Percentiles rank a stretch among this genome's conserved stretches.
These are phyloP conservation scores for Pichia sp. DNA, from an alignment of 1,139 yeast genomes.

Conservation along the genomic window DNA sequence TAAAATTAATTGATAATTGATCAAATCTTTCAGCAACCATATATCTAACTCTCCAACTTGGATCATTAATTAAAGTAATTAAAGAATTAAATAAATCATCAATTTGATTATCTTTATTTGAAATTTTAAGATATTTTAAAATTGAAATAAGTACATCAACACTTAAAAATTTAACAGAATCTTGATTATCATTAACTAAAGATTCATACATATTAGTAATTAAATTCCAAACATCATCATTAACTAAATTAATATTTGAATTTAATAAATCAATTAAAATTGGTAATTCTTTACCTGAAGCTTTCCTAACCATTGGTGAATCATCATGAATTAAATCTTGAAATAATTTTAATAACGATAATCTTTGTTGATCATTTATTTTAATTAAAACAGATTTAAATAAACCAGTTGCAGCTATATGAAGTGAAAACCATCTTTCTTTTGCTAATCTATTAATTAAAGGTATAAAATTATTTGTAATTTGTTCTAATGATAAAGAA, in stretches of 20 bases:
- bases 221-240: conserved; percentile 53
- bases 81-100: conserved; percentile 56
- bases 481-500: conserved; percentile 60
- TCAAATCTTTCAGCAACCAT: conserved; percentile 94
- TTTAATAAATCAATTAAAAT: conserved; percentile 53
- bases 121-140: conserved; percentile 58
- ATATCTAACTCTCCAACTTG: conserved; percentile 97
- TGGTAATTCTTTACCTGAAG: conserved; percentile 85
- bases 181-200: conserved; percentile 83
- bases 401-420: conserved; percentile 89
- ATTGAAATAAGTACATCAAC: conserved; percentile 81
- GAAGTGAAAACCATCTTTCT: conserved; percentile 93
- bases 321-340: conserved; percentile 78
- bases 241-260: conserved; percentile 32
- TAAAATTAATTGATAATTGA: conserved; percentile 62
- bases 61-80: conserved; percentile 71
- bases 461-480: conserved; percentile 63
- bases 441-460: conserved; percentile 71
- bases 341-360: conserved; percentile 60
- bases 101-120: too few relatives aligned
- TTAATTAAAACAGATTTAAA: conserved; percentile 65
- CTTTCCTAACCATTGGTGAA: conserved; percentile 96
- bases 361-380: conserved; percentile 48
- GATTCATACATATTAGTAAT: conserved; percentile 78
- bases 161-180: conserved; percentile 85